Evolutionary conservation across 2,329 filamentous ascomycete genomes (phyloP).

Genomic region (Colletotrichum truncatum): DNA sequence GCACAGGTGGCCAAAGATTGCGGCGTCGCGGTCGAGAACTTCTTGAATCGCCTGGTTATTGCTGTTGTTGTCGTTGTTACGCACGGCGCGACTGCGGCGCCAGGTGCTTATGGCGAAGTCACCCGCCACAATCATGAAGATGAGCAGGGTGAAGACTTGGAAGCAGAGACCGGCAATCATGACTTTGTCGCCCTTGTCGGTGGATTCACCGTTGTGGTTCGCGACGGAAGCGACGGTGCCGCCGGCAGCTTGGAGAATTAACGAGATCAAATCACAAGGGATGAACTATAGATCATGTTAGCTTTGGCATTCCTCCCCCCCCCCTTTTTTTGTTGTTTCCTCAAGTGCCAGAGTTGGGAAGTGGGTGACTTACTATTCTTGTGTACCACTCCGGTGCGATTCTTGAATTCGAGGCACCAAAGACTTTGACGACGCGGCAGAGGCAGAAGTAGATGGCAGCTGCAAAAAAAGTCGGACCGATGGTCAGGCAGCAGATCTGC

Average conservation of each 20-base stretch:
- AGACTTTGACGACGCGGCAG: conserved; percentile 56
- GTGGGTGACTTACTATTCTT: too few relatives aligned
- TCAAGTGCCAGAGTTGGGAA: too few relatives aligned
- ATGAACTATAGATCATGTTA: too few relatives aligned
- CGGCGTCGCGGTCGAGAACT: conserved; percentile 50
- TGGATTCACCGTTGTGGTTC: conserved; percentile 43
- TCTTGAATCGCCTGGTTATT: too few relatives aligned
- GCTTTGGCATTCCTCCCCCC: too few relatives aligned
- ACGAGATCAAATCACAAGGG: conserved; percentile 68
- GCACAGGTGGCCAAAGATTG: conserved; percentile 45
- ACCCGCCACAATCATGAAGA: conserved; percentile 60
- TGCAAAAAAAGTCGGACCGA: conserved; percentile 72
- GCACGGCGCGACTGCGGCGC: conserved; percentile 39
- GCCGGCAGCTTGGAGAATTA: conserved; percentile 68
- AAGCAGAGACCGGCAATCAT: conserved; percentile 72
- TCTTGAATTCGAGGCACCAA: conserved; percentile 58
- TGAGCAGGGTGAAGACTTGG: conserved; percentile 65
- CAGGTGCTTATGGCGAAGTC: conserved; percentile 60
- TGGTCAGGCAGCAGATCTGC: conserved; percentile 70
- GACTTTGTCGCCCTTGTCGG: conserved; percentile 62
- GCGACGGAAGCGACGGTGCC: conserved; percentile 62
- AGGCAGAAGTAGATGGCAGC: conserved; percentile 72
- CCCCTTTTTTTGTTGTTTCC: too few relatives aligned
- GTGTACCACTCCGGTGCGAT: conserved; percentile 58
- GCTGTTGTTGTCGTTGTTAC: conserved; percentile 36